Base-by-base conservation (phyloP, 192 early-diverging fungal genomes). In the Dissophora globulifera region DNA sequence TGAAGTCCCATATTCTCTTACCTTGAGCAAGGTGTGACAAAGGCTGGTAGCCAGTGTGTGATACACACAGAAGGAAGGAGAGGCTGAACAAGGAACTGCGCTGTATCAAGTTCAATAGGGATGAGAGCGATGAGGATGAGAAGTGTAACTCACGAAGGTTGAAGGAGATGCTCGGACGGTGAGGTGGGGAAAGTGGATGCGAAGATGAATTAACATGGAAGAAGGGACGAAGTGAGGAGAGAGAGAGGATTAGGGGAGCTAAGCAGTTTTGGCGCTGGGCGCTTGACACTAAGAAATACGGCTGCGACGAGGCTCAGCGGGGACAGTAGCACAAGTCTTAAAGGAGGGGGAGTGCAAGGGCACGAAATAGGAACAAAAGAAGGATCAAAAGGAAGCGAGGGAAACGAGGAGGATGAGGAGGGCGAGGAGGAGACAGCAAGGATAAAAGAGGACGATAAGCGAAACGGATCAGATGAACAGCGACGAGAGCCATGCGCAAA, bases 21-120 rank as follows among this genome's bases (percentile, higher is more conserved):
- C 41, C 23, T 51, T 31, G 50, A 30, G 13, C 29, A 51, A 51
- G 50, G 50, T 51, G 50, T 30, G 50, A 51, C 50, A 45, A 45
- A n/a, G 49, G 29, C 20, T 50, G 27, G 17, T 9, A 9, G 25
- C 11, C 9, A 25, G 25, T 29, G 49, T 8, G 17, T 22, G 10
- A 27, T 29, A 19, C 4, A 46, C 30, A 41, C 19, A 8, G 42
- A 38, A 33, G 27, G 31, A 19, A 30, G 3, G 51, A 53, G 31
- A 19, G 51, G 26, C 16, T 27, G 50, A 23, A 33, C 7, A 19
- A 53, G 22, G 32, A 10, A 55, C 15, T 22, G 52, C 33, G 52
- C n/a, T 55, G 51, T 35, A 32, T n/a, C 20, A 17, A 23, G 27
- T 54, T n/a, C 4, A n/a, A 7, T 15, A 41, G 54, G 27, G 23